Evolutionary conservation across 148 eudicot species (phyloP).

Genomic region (Rhododendron mucronatum): DNA sequence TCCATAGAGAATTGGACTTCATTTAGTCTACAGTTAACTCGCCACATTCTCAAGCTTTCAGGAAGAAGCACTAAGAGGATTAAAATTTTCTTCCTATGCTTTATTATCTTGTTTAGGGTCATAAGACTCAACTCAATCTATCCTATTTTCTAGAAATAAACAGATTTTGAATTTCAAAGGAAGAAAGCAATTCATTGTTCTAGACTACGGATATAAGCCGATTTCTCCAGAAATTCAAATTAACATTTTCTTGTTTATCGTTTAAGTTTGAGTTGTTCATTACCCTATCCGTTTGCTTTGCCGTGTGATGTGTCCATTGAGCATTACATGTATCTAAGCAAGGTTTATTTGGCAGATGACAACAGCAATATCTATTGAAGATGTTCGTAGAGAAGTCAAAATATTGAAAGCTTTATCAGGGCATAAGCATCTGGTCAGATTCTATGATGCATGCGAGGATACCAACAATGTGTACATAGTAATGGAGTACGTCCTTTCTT

Average conservation of each 20-base stretch:
- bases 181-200: neutral
- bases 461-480: conserved; percentile 61
- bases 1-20: neutral
- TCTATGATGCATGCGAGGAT: conserved; percentile 74
- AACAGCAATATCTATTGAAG: conserved; percentile 71
- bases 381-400: conserved; percentile 72
- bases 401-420: conserved; percentile 62
- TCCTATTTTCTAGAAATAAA: neutral
- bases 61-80: neutral
- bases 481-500: conserved; percentile 57
- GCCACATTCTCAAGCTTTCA: neutral
- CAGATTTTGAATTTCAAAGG: neutral
- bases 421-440: conserved; percentile 57
- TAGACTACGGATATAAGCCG: neutral
- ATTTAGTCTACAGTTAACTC: neutral
- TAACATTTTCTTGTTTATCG: neutral
- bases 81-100: neutral
- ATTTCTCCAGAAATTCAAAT: neutral
- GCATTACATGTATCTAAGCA: conserved; percentile 3
- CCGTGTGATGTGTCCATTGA: neutral
- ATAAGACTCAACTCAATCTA: neutral
- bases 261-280: neutral
- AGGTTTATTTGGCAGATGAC: conserved; percentile 52
- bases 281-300: neutral
- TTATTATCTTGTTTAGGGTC: neutral